Evolutionary conservation across 2,329 filamentous ascomycete species (phyloP).

Genomic region (Aspergillus sergii): DNA sequence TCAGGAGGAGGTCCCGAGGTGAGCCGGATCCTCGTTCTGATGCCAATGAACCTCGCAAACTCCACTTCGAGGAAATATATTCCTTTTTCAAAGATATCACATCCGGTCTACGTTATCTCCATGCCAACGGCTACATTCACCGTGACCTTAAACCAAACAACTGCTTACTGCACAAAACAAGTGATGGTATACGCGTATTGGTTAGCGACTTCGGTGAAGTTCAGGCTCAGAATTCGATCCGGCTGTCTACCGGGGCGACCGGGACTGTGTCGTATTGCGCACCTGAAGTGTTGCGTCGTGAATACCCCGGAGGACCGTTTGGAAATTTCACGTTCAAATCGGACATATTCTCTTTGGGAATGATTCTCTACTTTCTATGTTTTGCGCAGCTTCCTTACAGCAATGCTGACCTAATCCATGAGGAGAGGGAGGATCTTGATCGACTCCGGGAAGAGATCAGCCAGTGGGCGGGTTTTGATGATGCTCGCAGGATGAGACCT

Average conservation of each 20-base stretch:
- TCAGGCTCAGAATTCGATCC: constrained; percentile 75
- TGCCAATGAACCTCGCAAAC: constrained; percentile 55
- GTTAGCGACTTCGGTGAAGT: constrained; percentile 99
- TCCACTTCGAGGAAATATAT: constrained; percentile 89
- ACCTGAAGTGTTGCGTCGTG: constrained; percentile 80
- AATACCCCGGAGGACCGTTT: constrained; percentile 66
- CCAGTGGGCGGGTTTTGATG: constrained; percentile 83
- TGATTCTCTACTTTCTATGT: constrained; percentile 98
- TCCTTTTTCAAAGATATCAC: constrained; percentile 96
- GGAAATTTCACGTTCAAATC: constrained; percentile 97
- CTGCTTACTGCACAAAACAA: constrained; percentile 80
- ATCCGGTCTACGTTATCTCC: constrained; percentile 85
- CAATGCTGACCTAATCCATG: constrained; percentile 80
- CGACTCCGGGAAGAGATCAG: constrained; percentile 82
- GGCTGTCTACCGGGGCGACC: constrained; percentile 90
- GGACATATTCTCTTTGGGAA: constrained; percentile 95
- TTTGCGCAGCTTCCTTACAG: constrained; percentile 86
- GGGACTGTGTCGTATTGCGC: constrained; percentile 98
- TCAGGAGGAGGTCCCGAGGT: constrained; percentile 79
- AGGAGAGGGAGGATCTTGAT: constrained; percentile 91
- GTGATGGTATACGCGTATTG: constrained; percentile 72
- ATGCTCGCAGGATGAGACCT: constrained; percentile 71
- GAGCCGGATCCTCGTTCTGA: constrained; percentile 65
- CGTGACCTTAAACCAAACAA: constrained; percentile 96
- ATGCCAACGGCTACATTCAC: constrained; percentile 91